phyloP scores from a whole-genome alignment of 2,329 filamentous ascomycete genomes.

The Myriosclerotinia scirpicola region DNA sequence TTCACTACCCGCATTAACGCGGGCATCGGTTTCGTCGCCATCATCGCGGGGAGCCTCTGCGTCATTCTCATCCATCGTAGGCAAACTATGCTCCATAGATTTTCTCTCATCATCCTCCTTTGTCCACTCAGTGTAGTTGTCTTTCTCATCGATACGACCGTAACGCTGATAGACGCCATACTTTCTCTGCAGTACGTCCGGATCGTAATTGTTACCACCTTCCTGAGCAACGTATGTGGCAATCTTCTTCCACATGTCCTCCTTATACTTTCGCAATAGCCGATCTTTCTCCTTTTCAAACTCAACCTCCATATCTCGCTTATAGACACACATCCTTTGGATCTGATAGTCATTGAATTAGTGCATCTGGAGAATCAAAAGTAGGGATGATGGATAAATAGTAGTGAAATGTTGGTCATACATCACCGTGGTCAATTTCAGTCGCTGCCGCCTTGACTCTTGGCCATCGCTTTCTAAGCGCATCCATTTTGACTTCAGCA shows the following conservation, averaged over 20 bases:
- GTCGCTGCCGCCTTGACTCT: constrained; percentile 1
- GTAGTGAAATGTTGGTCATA: not conserved
- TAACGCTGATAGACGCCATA: not conserved
- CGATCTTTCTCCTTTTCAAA: not conserved
- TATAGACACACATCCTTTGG: constrained; percentile 8
- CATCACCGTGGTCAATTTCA: not conserved
- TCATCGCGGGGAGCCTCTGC: not conserved
- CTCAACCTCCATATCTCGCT: not conserved
- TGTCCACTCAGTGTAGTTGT: not conserved
- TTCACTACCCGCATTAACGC: not conserved
- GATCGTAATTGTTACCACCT: constrained; percentile 5
- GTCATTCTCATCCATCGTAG: not conserved
- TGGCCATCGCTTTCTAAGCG: not conserved
- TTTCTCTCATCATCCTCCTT: not conserved
- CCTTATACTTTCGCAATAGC: not conserved
- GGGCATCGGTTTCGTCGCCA: not conserved
- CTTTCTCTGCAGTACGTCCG: not conserved
- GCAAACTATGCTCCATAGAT: not conserved
- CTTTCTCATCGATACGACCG: constrained; percentile 3
- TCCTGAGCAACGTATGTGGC: not conserved
- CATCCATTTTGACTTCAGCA: not conserved
- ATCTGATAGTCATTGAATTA: not conserved
- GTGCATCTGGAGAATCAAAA: not conserved
- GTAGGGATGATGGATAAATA: no score
- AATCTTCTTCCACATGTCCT: not conserved